These are phyloP conservation scores for Hylodesmum podocarpum DNA, from an alignment of 306 rosid species.

Conservation along the genomic window DNA sequence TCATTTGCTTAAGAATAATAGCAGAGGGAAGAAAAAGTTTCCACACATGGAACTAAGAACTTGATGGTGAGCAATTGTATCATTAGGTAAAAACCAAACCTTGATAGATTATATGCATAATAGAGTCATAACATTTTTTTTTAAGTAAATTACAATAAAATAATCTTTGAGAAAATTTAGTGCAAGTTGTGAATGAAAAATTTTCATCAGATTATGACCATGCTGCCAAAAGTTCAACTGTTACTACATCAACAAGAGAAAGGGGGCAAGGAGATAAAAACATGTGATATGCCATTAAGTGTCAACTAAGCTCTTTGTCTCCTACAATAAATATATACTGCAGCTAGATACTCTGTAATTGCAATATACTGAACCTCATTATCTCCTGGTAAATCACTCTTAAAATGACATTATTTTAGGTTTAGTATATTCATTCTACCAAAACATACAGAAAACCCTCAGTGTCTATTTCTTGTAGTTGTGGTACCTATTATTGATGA, in stretches of 20 bases:
- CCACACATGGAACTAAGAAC: not conserved
- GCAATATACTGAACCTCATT: not conserved
- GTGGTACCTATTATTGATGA: not conserved
- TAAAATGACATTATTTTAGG: not conserved
- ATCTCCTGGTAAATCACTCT: constrained; percentile 13
- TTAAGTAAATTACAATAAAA: not conserved
- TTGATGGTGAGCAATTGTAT: not conserved
- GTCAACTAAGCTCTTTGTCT: not conserved
- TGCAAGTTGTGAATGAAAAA: not conserved
- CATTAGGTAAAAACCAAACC: constrained; percentile 1
- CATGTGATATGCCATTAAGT: not conserved
- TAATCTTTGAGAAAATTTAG: not conserved
- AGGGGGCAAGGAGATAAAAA: not conserved
- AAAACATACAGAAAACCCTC: constrained; percentile 18
- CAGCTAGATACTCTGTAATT: not conserved
- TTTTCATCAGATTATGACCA: not conserved
- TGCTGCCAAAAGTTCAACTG: not conserved
- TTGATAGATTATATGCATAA: not conserved
- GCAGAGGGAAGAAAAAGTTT: not conserved
- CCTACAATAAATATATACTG: not conserved
- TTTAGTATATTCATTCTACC: constrained; percentile 20
- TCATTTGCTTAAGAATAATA: not conserved
- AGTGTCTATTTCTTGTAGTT: not conserved
- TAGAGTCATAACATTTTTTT: not conserved
- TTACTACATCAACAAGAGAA: not conserved